A percentile compares a stretch with the other conserved stretches of the same genome.
Conservation (phyloP, 1,139 yeast genomes). For the Tardiomyces blankii region DNA sequence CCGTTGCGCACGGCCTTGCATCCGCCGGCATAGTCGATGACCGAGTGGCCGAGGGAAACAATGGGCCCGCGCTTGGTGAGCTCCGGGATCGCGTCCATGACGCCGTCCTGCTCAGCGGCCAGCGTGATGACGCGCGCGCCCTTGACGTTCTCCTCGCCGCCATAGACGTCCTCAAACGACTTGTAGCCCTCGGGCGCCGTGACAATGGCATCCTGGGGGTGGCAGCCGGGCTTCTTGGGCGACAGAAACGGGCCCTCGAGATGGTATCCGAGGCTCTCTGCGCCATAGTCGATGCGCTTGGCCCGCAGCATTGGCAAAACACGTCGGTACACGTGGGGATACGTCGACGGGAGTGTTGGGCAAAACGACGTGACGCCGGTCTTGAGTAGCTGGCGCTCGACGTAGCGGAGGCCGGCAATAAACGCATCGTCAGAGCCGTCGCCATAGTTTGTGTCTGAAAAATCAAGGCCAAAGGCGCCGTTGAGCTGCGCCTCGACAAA, state of each 20-base stretch:
- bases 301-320: constrained; percentile 39
- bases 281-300: constrained; percentile 28
- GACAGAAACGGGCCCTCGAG: constrained; percentile 55
- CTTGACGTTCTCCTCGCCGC: constrained; percentile 30
- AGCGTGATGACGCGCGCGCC: constrained; percentile 46
- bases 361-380: constrained; percentile 52
- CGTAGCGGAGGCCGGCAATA: constrained; percentile 14
- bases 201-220: constrained; percentile 46
- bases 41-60: constrained; percentile 50
- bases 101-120: constrained; percentile 52
- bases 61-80: constrained; percentile 30
- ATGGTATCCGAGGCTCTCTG: constrained; percentile 55
- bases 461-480: constrained; percentile 52
- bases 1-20: constrained; percentile 41
- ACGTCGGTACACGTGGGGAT: constrained; percentile 40
- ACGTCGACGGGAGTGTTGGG: constrained; percentile 51
- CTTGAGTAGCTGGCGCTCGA: constrained; percentile 27
- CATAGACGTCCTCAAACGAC: constrained; percentile 36
- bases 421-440: constrained; percentile 27
- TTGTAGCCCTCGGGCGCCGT: constrained; percentile 34
- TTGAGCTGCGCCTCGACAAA: constrained; percentile 52
- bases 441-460: constrained; percentile 31
- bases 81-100: constrained; percentile 37
- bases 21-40: constrained; percentile 39
- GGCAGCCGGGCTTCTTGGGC: constrained; percentile 49